phyloP scores from a whole-genome alignment of 441 rosid species.

The Corymbia citriodora region DNA sequence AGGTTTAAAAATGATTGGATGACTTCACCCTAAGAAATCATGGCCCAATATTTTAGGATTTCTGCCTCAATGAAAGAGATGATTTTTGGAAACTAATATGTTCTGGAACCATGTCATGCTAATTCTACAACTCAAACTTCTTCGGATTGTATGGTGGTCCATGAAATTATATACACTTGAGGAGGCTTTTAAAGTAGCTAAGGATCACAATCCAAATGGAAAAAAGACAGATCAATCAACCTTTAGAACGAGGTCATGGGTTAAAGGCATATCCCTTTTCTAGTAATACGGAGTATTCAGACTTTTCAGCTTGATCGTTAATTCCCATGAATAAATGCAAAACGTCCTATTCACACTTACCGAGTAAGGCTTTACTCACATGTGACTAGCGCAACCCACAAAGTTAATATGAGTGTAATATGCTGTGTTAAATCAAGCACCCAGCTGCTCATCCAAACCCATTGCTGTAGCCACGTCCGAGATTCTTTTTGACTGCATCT shows the following conservation, averaged over 20 bases:
- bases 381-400: background rate
- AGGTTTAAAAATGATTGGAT: background rate
- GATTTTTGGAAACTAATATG: too few species aligned
- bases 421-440: background rate
- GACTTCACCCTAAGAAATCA: background rate
- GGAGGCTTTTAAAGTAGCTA: background rate
- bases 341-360: background rate
- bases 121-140: background rate
- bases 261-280: background rate
- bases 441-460: background rate
- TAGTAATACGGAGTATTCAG: background rate
- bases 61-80: background rate
- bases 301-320: background rate
- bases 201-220: background rate
- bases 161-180: background rate
- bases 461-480: background rate
- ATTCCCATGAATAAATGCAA: background rate
- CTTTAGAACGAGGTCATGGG: background rate
- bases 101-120: background rate
- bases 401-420: background rate
- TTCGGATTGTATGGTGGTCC: background rate
- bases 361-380: background rate
- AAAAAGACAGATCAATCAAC: background rate
- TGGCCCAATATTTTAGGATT: background rate
- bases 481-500: background rate